Evolutionary conservation across 2,329 filamentous ascomycete species (phyloP).

Genomic region (Alternaria sp.): DNA sequence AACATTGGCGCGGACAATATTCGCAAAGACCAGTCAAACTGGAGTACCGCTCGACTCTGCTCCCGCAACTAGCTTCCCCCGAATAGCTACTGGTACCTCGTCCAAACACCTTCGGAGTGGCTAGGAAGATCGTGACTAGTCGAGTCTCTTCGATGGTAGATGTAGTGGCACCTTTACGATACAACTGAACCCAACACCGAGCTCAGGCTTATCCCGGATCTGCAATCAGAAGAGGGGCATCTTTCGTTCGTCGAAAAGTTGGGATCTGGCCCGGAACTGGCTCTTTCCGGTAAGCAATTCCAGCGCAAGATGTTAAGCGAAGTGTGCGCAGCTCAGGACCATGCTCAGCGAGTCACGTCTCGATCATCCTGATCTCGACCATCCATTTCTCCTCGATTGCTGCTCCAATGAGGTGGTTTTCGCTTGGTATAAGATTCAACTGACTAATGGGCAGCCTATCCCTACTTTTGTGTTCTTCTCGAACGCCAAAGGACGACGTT

Average conservation of each 20-base stretch:
- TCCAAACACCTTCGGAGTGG: background rate
- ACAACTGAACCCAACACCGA: background rate
- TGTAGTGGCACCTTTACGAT: background rate
- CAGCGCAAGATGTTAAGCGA: slow-evolving; percentile 23
- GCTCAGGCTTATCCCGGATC: background rate
- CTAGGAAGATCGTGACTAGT: background rate
- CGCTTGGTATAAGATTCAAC: background rate
- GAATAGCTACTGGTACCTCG: background rate
- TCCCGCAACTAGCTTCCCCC: background rate
- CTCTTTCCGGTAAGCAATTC: slow-evolving; percentile 31
- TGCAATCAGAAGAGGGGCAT: background rate
- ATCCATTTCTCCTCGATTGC: background rate
- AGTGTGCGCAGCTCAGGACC: slow-evolving; percentile 10
- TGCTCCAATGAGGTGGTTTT: background rate
- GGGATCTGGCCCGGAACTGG: slow-evolving; percentile 6
- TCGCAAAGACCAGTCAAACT: slow-evolving; percentile 1
- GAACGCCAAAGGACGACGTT: background rate
- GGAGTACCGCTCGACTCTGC: slow-evolving; percentile 1
- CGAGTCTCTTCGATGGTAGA: background rate
- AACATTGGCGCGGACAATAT: background rate
- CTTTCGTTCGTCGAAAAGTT: slow-evolving; percentile 6
- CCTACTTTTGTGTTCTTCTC: background rate
- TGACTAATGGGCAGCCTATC: background rate
- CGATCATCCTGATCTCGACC: background rate
- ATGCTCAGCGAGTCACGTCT: slow-evolving; percentile 3